phyloP scores from a whole-genome alignment of 805 yeast species.

The Jamesozyma lodderae region DNA sequence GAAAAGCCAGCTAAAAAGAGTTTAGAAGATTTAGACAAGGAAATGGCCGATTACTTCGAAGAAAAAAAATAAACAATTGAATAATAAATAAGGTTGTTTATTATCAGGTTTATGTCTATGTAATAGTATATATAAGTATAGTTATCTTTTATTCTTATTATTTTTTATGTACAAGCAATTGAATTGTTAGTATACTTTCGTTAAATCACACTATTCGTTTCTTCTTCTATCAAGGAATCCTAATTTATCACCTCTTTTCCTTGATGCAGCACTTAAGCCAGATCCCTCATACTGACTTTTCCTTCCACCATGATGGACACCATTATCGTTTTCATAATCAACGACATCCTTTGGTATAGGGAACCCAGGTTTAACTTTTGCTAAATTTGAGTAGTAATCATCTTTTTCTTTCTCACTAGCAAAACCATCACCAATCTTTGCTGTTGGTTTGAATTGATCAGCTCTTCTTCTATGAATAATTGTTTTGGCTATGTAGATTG shows the following conservation, averaged over 20 bases:
- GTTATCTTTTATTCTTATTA: background rate
- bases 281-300: slow-evolving; percentile 63
- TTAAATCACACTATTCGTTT: slow-evolving; percentile 1
- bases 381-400: slow-evolving; percentile 28
- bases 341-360: slow-evolving; percentile 30
- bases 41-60: slow-evolving; percentile 92
- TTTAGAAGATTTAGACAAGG: slow-evolving; percentile 90
- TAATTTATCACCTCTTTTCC: slow-evolving; percentile 46
- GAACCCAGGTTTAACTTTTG: slow-evolving; percentile 46
- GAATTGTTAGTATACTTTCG: background rate
- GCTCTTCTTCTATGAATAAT: slow-evolving; percentile 32
- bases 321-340: slow-evolving; percentile 10
- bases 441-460: slow-evolving; percentile 29
- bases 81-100: background rate
- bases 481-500: slow-evolving; percentile 21
- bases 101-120: background rate
- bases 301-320: slow-evolving; percentile 32
- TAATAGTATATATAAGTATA: background rate
- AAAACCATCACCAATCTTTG: slow-evolving; percentile 11
- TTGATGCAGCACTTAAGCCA: slow-evolving; percentile 49
- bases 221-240: slow-evolving; percentile 24
- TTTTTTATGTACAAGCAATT: slow-evolving; percentile 1
- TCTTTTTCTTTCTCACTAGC: slow-evolving; percentile 4
- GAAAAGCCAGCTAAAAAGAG: slow-evolving; percentile 56
- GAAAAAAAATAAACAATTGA: slow-evolving; percentile 21